Base-by-base conservation (phyloP, 2,329 filamentous ascomycete species). In the Emergomyces africanus region DNA sequence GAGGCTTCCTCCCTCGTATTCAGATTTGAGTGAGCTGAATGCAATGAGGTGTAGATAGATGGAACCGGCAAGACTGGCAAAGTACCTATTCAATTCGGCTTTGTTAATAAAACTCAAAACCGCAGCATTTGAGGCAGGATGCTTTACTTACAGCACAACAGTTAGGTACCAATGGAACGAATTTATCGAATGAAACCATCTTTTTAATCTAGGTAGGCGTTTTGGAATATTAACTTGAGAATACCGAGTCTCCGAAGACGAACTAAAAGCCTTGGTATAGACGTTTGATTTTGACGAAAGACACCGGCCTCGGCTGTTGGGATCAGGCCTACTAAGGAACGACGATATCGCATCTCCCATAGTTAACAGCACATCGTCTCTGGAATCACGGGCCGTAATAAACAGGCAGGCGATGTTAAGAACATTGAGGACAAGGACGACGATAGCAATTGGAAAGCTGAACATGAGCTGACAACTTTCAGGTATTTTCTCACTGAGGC, bases 321-420 rank as follows among this genome's bases (percentile, higher is more conserved):
- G 59, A 61, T 75, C 74, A 0, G 67, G 68, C 4, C 61, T 37
- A 25, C 63, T 63, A 2, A 75, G 61, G 50, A 75, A 76, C 0
- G 71, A 73, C 9, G 68, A 64, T 12, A 75, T 67, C 0, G 69
- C 71, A 61, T 75, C 72, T 5, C 73, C 73, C 1, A 70, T 64
- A 25, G 56, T 57, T 30, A 51, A n/a, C 1, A 57, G 18, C 1
- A 50, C 28, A 20, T 57, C 46, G n/a, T 18, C 33, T 23, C 44
- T 49, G 3, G 28, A 9, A 35, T 28, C 44, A 20, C 28, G 20
- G n/a, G 46, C 42, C 9, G 56, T 18, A 10, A 53, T 37, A 41
- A 51, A 48, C 20, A 56, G 61, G 59, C 37, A 61, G 33, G 48
- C 54, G 44, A 57, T 49, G 18, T 57, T 48, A 28, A 57, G 18